Evolutionary conservation across 805 yeast species (phyloP).

Genomic region (Blastobotrys robertii): DNA sequence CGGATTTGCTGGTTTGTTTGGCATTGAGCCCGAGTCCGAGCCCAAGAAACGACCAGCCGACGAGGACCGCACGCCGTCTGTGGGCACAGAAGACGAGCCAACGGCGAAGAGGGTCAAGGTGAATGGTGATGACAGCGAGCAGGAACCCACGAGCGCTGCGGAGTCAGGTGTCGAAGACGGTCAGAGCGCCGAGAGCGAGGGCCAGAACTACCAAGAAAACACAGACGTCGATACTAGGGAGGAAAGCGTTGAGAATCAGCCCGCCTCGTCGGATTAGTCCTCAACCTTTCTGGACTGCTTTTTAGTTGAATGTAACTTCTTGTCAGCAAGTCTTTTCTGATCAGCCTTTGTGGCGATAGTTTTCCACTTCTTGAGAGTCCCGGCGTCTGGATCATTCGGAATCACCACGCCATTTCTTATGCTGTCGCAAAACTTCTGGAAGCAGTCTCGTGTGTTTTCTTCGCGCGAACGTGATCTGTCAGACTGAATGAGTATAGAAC

Average conservation of each 20-base stretch:
- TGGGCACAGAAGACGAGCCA: slow-evolving; percentile 1
- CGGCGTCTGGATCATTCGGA: slow-evolving; percentile 38
- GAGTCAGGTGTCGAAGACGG: not conserved
- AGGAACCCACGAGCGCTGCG: slow-evolving; percentile 9
- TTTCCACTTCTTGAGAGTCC: slow-evolving; percentile 44
- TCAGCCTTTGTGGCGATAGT: slow-evolving; percentile 26
- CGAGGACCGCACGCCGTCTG: slow-evolving; percentile 5
- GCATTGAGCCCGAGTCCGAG: slow-evolving; percentile 6
- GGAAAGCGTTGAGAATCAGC: too few species aligned
- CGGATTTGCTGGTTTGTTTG: slow-evolving; percentile 34
- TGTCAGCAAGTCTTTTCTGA: slow-evolving; percentile 28
- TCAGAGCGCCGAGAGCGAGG: slow-evolving; percentile 7
- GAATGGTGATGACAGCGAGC: slow-evolving; percentile 6
- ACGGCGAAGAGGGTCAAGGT: slow-evolving; percentile 10
- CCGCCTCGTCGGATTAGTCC: too few species aligned
- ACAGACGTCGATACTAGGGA: not conserved
- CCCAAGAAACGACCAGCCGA: slow-evolving; percentile 9
- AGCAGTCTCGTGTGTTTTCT: slow-evolving; percentile 48
- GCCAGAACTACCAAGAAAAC: slow-evolving; percentile 6
- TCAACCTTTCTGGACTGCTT: slow-evolving; percentile 27
- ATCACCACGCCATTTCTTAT: slow-evolving; percentile 39
- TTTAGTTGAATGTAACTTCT: slow-evolving; percentile 31
- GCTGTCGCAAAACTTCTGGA: slow-evolving; percentile 45
- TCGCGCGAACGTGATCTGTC: slow-evolving; percentile 52
- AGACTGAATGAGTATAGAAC: slow-evolving; percentile 49